Percentiles rank a stretch among this genome's conserved stretches.
phyloP scores from a whole-genome alignment of 495 filamentous ascomycete genomes.

The Penicillium tannophilum region DNA sequence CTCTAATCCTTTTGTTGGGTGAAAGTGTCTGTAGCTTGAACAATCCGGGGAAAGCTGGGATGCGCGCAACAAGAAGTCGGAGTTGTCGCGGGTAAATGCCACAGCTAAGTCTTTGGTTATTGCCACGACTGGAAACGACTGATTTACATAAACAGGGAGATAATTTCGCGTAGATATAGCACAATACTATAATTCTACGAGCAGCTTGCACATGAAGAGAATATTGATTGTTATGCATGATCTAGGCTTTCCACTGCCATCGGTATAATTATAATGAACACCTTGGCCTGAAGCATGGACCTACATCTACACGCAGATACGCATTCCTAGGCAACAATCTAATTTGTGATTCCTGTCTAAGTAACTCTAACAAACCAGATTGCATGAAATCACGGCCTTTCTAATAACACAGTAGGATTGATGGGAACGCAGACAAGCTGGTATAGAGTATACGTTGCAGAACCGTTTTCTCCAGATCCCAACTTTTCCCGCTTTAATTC shows the following conservation, averaged over 20 bases:
- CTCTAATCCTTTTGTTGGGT: not conserved
- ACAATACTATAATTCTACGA: too few relatives aligned
- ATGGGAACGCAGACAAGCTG: too few relatives aligned
- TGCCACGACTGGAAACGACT: not conserved
- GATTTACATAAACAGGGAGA: too few relatives aligned
- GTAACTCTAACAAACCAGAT: not conserved
- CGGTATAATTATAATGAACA: not conserved
- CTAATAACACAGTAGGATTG: not conserved
- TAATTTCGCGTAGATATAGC: too few relatives aligned
- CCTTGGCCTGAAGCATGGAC: constrained; percentile 9
- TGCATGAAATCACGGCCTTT: not conserved
- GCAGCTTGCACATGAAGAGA: too few relatives aligned
- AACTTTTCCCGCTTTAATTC: constrained; percentile 5
- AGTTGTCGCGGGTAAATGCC: constrained; percentile 12
- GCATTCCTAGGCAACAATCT: not conserved
- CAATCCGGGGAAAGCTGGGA: constrained; percentile 32
- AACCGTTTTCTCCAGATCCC: not conserved
- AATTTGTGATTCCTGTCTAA: not conserved
- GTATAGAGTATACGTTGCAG: constrained; percentile 4
- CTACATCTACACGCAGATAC: not conserved
- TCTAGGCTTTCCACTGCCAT: not conserved
- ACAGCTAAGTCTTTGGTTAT: constrained; percentile 1
- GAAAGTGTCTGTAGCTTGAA: constrained; percentile 5
- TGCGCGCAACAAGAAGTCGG: constrained; percentile 4
- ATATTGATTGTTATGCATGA: not conserved